Base-by-base conservation (phyloP, 305 asterid species). In the Rubia occidens region DNA sequence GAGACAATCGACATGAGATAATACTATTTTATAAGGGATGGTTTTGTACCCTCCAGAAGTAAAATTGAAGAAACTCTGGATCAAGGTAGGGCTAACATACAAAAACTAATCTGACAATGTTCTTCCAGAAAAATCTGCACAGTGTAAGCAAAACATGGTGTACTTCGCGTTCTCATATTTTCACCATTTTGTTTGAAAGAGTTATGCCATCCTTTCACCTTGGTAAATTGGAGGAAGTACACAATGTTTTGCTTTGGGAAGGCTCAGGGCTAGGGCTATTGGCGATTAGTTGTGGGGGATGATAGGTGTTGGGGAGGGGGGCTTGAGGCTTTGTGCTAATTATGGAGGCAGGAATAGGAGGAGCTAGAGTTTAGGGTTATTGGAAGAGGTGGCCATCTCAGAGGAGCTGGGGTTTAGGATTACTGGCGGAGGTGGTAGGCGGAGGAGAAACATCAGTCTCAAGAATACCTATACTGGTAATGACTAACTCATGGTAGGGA, bases 111-210 rank as follows among this genome's bases (percentile, higher is more conserved):
- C 83, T 74, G 35, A 72, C 71, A 43, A 87, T 70, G 21, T 84
- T 81, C 77, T 73, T 83, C 96, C 96, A 89, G 77, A 85, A 89
- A 45, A 89, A 83, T n/a, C 83, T 42, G 15, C 82, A 14, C 72
- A 89, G 75, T 71, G 86, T 80, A 9, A 67, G 72, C 15, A 78
- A 26, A 9, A 87, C 94, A 40, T 82, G 94, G 24, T 24, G 61
- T 85, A 71, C 54, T 82, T 82, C 3, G 74, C 67, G 62, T 66
- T 72, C 71, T 85, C 94, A 8, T 88, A 77, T 62, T 76, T 84
- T 18, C 84, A 82, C 96, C 91, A 89, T 40, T 84, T 73, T 24
- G 39, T 47, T 63, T 78, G 77, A n/a, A 84, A 79, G 47, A 73
- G 79, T 24, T 81, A 73, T 4, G 82, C 72, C 88, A 87, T 76